Base-by-base conservation (phyloP, 495 filamentous ascomycete species). In the Amniculicola lignicola region DNA sequence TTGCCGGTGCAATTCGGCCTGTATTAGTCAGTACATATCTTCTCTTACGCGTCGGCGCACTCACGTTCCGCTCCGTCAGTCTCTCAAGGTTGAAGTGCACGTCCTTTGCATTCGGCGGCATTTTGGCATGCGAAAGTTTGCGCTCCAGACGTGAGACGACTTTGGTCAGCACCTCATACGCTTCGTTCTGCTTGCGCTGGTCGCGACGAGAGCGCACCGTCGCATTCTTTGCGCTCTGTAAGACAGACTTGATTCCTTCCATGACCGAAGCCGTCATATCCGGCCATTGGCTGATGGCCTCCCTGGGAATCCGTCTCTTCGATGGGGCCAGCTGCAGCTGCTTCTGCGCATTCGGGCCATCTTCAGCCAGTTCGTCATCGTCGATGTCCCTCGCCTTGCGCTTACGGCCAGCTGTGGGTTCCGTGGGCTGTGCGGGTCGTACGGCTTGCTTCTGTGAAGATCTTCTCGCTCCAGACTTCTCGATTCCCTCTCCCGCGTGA, bases 11-110 rank as follows among this genome's bases (percentile, higher is more conserved):
- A 47, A 5, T 52, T 73, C 31, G 37, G 11, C 9, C 37, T 40
- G 16, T 6, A n/a, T 33, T n/a, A 33, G 29, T n/a, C 29, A n/a
- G n/a, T 33, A 33, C n/a, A 7, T 40, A 40, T 40, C 11, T 9
- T 19, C 6, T 6, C 37, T 12, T 19, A 40, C 19, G 37, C 37
- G 16, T 12, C n/a, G 29, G 29, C 37, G 6, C 6, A 6, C 37
- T 40, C 66, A 79, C 79, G 62, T 81, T 82, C 55, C 79, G 75
- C 67, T 82, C 77, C 9, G 81, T 59, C 18, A 82, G 75, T 57
- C 75, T 75, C 47, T 85, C 81, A 50, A 79, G 78, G 59, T 85
- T 78, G 58, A 87, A 85, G 55, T 77, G 71, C 0, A 74, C 68
- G 27, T 80, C 81, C 51, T 76, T 79, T 4, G 79, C 75, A 37